A percentile compares a stretch with the other conserved stretches of the same genome.
Evolutionary conservation across 345 rosid genomes (phyloP).

Genomic region (Chamaenerion angustifolium): DNA sequence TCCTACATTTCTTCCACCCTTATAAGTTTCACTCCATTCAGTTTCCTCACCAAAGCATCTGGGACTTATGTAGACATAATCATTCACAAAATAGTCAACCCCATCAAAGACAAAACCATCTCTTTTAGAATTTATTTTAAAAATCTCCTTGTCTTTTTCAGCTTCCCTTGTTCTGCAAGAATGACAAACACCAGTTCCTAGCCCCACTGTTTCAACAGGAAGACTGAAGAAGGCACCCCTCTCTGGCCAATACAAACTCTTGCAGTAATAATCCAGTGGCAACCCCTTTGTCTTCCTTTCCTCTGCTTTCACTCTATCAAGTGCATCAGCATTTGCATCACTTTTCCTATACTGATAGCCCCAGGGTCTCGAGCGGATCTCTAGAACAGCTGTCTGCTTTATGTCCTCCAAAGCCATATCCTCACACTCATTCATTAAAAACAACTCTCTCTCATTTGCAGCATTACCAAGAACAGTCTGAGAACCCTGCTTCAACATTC

Average conservation of each 20-base stretch:
- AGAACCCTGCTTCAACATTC: slow-evolving; percentile 33
- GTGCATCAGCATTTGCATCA: slow-evolving; percentile 20
- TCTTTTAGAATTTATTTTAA: slow-evolving; percentile 15
- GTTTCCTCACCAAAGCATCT: slow-evolving; percentile 16
- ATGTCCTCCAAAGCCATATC: slow-evolving; percentile 31
- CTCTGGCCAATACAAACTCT: slow-evolving; percentile 44
- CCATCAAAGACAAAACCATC: slow-evolving; percentile 27
- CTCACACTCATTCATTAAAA: slow-evolving; percentile 37
- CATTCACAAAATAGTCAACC: slow-evolving; percentile 24
- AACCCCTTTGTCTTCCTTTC: slow-evolving; percentile 39
- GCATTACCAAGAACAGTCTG: slow-evolving; percentile 49
- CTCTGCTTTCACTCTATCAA: slow-evolving; percentile 36
- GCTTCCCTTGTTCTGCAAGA: slow-evolving; percentile 32
- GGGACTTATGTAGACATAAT: slow-evolving; percentile 44
- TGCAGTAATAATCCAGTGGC: slow-evolving; percentile 41
- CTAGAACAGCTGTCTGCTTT: slow-evolving; percentile 21
- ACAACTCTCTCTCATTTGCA: slow-evolving; percentile 53
- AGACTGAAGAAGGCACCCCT: slow-evolving; percentile 58
- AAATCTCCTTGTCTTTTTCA: slow-evolving; percentile 15
- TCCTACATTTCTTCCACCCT: slow-evolving; percentile 52
- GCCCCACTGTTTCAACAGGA: slow-evolving; percentile 27
- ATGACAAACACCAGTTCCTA: slow-evolving; percentile 33
- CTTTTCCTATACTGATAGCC: slow-evolving; percentile 45
- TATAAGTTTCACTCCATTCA: slow-evolving; percentile 20
- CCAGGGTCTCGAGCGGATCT: slow-evolving; percentile 45